These are phyloP conservation scores for Macrophomina tecta DNA, from an alignment of 2,329 filamentous ascomycete genomes.

Conservation along the genomic window DNA sequence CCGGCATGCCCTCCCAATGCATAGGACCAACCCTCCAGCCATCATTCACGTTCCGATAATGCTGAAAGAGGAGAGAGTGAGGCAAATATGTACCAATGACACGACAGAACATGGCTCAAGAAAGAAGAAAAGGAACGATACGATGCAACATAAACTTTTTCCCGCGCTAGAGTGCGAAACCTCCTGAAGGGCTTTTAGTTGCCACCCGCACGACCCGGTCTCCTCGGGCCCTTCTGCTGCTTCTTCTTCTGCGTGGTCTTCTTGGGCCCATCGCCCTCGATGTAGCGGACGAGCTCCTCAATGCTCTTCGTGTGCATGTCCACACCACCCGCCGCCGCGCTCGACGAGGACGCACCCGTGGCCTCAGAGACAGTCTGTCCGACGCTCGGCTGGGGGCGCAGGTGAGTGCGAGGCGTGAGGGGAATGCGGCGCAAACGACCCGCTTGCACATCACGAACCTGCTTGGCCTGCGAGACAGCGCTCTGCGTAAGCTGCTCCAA, in stretches of 20 bases:
- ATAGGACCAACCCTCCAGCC: conserved; percentile 8
- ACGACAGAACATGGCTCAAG: neutral
- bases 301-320: conserved; percentile 72
- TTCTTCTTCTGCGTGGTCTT: conserved; percentile 27
- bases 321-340: conserved; percentile 35
- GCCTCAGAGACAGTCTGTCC: conserved; percentile 62
- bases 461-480: conserved; percentile 91
- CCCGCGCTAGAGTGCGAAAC: conserved; percentile 1
- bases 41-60: conserved; percentile 6
- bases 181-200: conserved; percentile 23
- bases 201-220: conserved; percentile 26
- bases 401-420: conserved; percentile 66
- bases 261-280: conserved; percentile 67
- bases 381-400: conserved; percentile 68
- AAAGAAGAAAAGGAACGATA: conserved; percentile 4
- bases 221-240: conserved; percentile 26
- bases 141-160: conserved; percentile 21
- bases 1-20: conserved; percentile 26
- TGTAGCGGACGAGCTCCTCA: conserved; percentile 92
- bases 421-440: conserved; percentile 74
- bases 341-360: conserved; percentile 42
- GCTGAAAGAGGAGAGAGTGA: conserved; percentile 18
- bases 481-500: conserved; percentile 95
- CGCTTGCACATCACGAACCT: conserved; percentile 82
- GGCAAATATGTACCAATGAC: conserved; percentile 19